Base-by-base conservation (phyloP, 2,329 filamentous ascomycete species). In the Kalaharituber pfeilii region DNA sequence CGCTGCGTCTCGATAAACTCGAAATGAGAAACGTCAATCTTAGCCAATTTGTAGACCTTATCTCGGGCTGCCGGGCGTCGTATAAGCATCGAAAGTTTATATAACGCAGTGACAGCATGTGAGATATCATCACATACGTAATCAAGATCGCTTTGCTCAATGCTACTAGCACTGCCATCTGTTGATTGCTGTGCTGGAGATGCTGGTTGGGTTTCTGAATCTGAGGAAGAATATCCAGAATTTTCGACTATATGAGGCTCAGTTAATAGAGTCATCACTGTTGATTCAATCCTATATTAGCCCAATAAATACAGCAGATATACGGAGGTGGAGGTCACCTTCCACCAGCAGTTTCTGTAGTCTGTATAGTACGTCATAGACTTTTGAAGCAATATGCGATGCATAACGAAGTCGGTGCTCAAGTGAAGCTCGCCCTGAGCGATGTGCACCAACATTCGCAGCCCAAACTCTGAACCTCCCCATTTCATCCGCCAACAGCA, bases 401-500 rank as follows among this genome's bases (percentile, higher is more conserved):
- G 66, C 64, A 50, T 68, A 65, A 36, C 66, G 61, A 4, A 68
- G 59, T 22, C 64, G 56, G 53, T 67, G 64, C 36, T 68, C 65
- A 0, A 69, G 58, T 0, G 66, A 68, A 26, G 63, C 55, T 39
- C 59, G 56, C 6, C 66, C 66, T 53, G 54, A 60, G 6, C 61
- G 59, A 54, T 68, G 66, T 18, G 66, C 67, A 6, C 66, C 65
- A 24, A 66, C 62, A 54, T 68, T 68, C 7, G 64, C 64, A 15
- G 63, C 62, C 67, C 67, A 69, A 1, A 67, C 54, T 26, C 64
- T 63, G 56, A 67, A 66, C 11, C 65, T 60, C 5, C 64, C 65
- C 11, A 22, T 25, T 18, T 50, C 7, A 20, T 50, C 47, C 9
- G 42, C 42, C 8, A 20, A 33, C n/a, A 33, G 29, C 8, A 33